These are phyloP conservation scores for Erodium texanum DNA, from an alignment of 441 rosid genomes.

Conservation along the genomic window DNA sequence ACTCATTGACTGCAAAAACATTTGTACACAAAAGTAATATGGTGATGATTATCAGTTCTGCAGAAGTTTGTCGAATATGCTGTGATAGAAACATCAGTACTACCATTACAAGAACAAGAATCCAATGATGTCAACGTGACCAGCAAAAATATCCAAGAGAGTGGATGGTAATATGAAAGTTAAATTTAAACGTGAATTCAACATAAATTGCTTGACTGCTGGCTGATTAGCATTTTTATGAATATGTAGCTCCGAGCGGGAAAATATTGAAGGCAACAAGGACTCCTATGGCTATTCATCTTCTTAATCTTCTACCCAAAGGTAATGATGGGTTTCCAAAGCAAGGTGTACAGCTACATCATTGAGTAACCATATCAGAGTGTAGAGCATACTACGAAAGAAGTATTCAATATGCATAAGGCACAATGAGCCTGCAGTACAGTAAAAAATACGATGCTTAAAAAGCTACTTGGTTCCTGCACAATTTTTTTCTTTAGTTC, in stretches of 20 bases:
- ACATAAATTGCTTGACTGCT: slow-evolving; percentile 10
- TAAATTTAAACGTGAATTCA: background rate
- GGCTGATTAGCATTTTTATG: background rate
- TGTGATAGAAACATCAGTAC: slow-evolving; percentile 40
- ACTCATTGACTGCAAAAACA: no score
- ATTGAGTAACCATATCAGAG: no score
- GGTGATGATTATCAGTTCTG: slow-evolving; percentile 52
- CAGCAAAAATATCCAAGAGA: slow-evolving; percentile 17
- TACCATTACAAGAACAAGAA: slow-evolving; percentile 19
- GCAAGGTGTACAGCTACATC: no score
- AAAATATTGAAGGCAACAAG: slow-evolving; percentile 11
- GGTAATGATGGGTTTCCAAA: no score
- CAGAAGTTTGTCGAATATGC: slow-evolving; percentile 60
- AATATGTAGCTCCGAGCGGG: slow-evolving; percentile 32
- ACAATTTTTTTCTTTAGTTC: background rate
- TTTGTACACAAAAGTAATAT: slow-evolving; percentile 12
- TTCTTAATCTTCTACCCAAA: slow-evolving; percentile 9
- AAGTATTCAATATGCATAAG: no score
- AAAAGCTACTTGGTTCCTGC: background rate
- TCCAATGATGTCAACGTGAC: slow-evolving; percentile 10
- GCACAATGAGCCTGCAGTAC: no score
- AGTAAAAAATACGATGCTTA: background rate
- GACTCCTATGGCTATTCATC: slow-evolving; percentile 26
- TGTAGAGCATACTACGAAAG: no score
- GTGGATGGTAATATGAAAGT: slow-evolving; percentile 25